Evolutionary conservation across 2,329 filamentous ascomycete species (phyloP).

Genomic region (Elsinoe perseae): DNA sequence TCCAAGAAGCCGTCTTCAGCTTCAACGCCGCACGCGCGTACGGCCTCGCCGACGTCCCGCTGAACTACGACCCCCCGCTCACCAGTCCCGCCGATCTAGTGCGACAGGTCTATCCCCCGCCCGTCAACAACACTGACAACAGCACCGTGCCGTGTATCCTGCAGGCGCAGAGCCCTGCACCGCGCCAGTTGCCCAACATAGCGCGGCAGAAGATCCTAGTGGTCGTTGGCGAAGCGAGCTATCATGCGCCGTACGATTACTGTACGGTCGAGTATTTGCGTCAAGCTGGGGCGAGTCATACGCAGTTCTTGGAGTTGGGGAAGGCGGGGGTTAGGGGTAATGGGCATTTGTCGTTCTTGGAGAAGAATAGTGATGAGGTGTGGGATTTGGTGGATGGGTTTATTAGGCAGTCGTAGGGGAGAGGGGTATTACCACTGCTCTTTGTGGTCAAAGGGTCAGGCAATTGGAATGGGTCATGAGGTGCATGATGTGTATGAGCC

Average conservation of each 20-base stretch:
- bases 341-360: conserved; percentile 49
- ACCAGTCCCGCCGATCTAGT: conserved; percentile 23
- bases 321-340: conserved; percentile 45
- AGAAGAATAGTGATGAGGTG: conserved; percentile 44
- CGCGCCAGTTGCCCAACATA: conserved; percentile 44
- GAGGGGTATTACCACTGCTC: too few species aligned
- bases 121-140: conserved; percentile 25
- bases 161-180: conserved; percentile 30
- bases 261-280: conserved; percentile 46
- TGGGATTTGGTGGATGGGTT: conserved; percentile 33
- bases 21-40: conserved; percentile 22
- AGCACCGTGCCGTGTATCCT: conserved; percentile 29
- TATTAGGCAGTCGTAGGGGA: neutral
- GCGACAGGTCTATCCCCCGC: conserved; percentile 23
- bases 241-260: conserved; percentile 50
- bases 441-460: neutral
- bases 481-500: neutral
- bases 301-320: conserved; percentile 40
- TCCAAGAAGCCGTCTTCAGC: conserved; percentile 24
- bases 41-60: conserved; percentile 30
- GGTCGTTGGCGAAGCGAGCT: conserved; percentile 47
- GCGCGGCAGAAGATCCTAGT: conserved; percentile 42
- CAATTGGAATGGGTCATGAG: neutral
- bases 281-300: conserved; percentile 42
- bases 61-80: conserved; percentile 31